A percentile compares a stretch with the other conserved stretches of the same genome.
Conservation (phyloP, 2,329 filamentous ascomycete species). For the Monilinia laxa region DNA sequence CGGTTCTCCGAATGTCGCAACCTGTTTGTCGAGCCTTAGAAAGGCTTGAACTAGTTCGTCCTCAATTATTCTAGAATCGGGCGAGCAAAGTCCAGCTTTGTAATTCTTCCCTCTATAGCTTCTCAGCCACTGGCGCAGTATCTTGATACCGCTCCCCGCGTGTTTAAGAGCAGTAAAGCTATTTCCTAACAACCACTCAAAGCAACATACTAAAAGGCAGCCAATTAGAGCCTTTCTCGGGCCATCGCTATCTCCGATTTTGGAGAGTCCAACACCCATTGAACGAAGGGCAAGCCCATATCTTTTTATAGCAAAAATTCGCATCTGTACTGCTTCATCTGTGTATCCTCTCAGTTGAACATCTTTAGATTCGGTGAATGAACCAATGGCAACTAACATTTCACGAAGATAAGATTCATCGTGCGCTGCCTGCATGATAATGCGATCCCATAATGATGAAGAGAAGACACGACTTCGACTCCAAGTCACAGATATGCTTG, state of each 20-base stretch:
- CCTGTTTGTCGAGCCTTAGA: slow-evolving; percentile 25
- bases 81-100: slow-evolving; percentile 15
- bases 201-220: slow-evolving; percentile 24
- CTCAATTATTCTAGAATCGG: slow-evolving; percentile 20
- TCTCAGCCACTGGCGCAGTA: slow-evolving; percentile 21
- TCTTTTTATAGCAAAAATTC: slow-evolving; percentile 21
- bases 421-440: slow-evolving; percentile 62
- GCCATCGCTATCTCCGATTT: background rate
- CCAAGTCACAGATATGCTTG: slow-evolving; percentile 47
- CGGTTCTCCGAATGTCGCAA: slow-evolving; percentile 22
- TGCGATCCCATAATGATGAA: slow-evolving; percentile 59
- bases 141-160: slow-evolving; percentile 12
- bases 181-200: slow-evolving; percentile 24
- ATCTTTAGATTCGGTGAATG: slow-evolving; percentile 42
- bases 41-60: slow-evolving; percentile 26
- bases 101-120: background rate
- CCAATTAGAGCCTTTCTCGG: slow-evolving; percentile 24
- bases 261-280: slow-evolving; percentile 19
- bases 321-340: slow-evolving; percentile 13
- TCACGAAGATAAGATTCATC: slow-evolving; percentile 58
- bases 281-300: slow-evolving; percentile 23
- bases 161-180: slow-evolving; percentile 19
- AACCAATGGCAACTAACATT: slow-evolving; percentile 63
- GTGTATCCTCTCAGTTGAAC: background rate
- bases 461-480: slow-evolving; percentile 48